Percentiles rank a stretch among this genome's conserved stretches.
These are phyloP conservation scores for Aciculosporium take DNA, from an alignment of 2,329 filamentous ascomycete species.

Conservation along the genomic window DNA sequence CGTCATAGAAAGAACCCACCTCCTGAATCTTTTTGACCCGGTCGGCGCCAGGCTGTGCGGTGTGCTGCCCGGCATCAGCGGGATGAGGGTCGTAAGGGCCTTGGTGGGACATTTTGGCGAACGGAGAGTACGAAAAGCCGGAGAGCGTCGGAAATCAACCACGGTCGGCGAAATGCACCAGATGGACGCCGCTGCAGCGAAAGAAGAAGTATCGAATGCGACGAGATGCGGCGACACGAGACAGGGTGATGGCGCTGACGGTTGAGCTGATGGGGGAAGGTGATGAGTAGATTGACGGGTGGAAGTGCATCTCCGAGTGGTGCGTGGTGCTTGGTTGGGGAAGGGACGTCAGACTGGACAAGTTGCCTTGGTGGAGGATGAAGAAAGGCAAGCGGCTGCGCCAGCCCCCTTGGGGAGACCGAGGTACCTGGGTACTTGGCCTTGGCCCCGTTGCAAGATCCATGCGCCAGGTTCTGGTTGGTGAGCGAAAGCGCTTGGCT, in stretches of 20 bases:
- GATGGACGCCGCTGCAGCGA: conserved; percentile 4
- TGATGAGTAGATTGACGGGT: conserved; percentile 10
- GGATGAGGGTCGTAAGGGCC: conserved; percentile 6
- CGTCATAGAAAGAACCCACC: conserved; percentile 1
- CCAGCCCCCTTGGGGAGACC: conserved; percentile 5
- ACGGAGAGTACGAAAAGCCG: not conserved
- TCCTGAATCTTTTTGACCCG: conserved; percentile 4
- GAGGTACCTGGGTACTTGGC: no score
- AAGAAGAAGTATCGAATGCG: not conserved
- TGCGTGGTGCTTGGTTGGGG: no score
- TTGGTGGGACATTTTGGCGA: conserved; percentile 6
- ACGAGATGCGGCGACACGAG: not conserved
- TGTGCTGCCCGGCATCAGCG: conserved; percentile 4
- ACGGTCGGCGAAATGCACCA: conserved; percentile 10
- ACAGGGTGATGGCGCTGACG: not conserved
- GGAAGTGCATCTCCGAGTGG: not conserved
- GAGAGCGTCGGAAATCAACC: not conserved
- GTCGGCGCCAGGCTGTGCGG: conserved; percentile 2
- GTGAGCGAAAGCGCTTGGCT: conserved; percentile 17
- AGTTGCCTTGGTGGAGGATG: conserved; percentile 1
- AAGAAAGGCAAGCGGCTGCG: conserved; percentile 6
- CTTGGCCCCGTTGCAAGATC: no score
- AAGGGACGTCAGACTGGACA: not conserved
- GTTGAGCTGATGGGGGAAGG: not conserved
- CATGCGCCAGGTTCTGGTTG: conserved; percentile 9